Percentiles rank a stretch among this genome's conserved stretches.
These are phyloP conservation scores for Lachancea fermentati DNA, from an alignment of 805 yeast genomes.

Conservation along the genomic window DNA sequence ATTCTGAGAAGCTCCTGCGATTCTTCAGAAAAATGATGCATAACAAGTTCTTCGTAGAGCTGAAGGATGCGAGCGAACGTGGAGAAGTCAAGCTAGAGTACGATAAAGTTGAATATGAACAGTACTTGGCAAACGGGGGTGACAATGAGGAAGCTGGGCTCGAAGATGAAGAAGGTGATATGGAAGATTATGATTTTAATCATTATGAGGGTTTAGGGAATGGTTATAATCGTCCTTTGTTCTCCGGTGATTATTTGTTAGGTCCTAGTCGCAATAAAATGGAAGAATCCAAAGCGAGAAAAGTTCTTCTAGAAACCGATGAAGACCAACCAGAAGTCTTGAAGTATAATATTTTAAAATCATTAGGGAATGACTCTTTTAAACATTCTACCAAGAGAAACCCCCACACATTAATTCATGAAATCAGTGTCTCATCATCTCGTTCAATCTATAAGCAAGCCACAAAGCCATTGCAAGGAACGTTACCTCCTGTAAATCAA, in stretches of 20 bases:
- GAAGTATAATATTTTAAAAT: slow-evolving; percentile 27
- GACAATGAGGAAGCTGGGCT: slow-evolving; percentile 13
- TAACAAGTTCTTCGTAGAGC: slow-evolving; percentile 23
- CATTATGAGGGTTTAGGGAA: slow-evolving; percentile 31
- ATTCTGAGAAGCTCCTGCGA: slow-evolving; percentile 56
- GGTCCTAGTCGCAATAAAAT: slow-evolving; percentile 17
- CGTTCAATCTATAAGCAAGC: slow-evolving; percentile 26
- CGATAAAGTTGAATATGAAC: slow-evolving; percentile 28
- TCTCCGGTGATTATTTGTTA: slow-evolving; percentile 28
- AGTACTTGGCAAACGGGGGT: slow-evolving; percentile 22
- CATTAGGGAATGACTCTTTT: slow-evolving; percentile 14
- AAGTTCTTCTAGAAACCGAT: slow-evolving; percentile 3
- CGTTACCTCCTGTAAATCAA: slow-evolving; percentile 27
- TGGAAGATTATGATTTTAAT: slow-evolving; percentile 25
- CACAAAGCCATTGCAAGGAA: slow-evolving; percentile 25
- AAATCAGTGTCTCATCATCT: slow-evolving; percentile 25
- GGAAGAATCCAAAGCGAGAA: slow-evolving; percentile 5
- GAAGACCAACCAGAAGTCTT: slow-evolving; percentile 20
- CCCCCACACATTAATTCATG: slow-evolving; percentile 20
- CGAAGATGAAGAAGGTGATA: slow-evolving; percentile 22
- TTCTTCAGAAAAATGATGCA: slow-evolving; percentile 38
- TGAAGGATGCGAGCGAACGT: slow-evolving; percentile 27
- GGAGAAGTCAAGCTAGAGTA: slow-evolving; percentile 29
- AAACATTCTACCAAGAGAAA: slow-evolving; percentile 3
- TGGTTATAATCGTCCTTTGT: slow-evolving; percentile 28